Evolutionary conservation across 1,284 basidiomycete species (phyloP).

Genomic region (Chiua sp.): DNA sequence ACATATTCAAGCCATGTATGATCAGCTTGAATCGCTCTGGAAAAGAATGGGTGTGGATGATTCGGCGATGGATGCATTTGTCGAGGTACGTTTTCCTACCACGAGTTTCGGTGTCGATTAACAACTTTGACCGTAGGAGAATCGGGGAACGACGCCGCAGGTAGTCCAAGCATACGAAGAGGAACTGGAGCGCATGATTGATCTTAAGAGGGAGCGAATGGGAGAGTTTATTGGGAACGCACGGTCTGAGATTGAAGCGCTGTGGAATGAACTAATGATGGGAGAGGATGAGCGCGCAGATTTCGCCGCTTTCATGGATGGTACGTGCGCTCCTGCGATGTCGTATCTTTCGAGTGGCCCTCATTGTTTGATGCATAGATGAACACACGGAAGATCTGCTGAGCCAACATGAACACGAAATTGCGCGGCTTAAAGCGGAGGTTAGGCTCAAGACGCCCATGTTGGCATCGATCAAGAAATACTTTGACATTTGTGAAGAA

Average conservation of each 20-base stretch:
- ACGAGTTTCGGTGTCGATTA: background rate
- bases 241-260: constrained; percentile 76
- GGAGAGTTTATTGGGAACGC: constrained; percentile 86
- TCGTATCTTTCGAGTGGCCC: background rate
- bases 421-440: constrained; percentile 81
- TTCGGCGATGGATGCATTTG: constrained; percentile 79
- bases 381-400: constrained; percentile 91
- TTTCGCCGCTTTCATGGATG: constrained; percentile 82
- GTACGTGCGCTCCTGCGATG: constrained; percentile 47
- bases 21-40: constrained; percentile 86
- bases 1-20: constrained; percentile 86
- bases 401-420: constrained; percentile 88
- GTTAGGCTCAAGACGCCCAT: constrained; percentile 78
- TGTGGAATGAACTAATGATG: constrained; percentile 91
- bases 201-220: constrained; percentile 89
- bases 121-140: constrained; percentile 27
- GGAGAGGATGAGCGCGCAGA: constrained; percentile 84
- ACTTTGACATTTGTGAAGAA: constrained; percentile 91
- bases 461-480: constrained; percentile 82
- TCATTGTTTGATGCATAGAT: constrained; percentile 52
- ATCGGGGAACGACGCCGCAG: constrained; percentile 79
- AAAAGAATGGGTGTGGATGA: constrained; percentile 75
- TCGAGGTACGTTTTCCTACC: constrained; percentile 54
- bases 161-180: constrained; percentile 83
- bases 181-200: constrained; percentile 90